Evolutionary conservation across 495 filamentous ascomycete species (phyloP), one percentile per base, ranked within the genome.

Genomic region (Penicillium goetzii): DNA sequence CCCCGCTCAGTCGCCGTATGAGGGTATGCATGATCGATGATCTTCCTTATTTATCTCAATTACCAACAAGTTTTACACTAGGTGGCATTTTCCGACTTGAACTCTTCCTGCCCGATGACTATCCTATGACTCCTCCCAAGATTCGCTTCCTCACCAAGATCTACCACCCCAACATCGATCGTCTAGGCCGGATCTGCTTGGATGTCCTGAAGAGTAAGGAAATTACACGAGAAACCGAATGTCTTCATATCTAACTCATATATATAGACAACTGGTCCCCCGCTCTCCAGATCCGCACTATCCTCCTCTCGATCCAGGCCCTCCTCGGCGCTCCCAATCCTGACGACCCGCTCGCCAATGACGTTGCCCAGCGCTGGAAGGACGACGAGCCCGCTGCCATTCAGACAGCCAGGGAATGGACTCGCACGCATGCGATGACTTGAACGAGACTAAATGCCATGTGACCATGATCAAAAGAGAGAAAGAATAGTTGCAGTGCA

Each of bases 61-160:
- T 65, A 52, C 41, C 67, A 33, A 57, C 40, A 55, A 41, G 1
- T 15, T 53, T 25, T 15, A 4, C 34, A 12, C 7, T 53, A 96
- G 95, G 92, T 68, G 95, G 95, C 54, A 86, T 97, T 67, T 99
- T 99, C 84, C 92, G 93, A 73, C 92, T 97, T 60, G 95, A 99
- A 78, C 85, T 99, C 9, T 99, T 99, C 79, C 84, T 99, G n/a
- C 96, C 95, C 36, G 95, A 99, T 71, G 95, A 99, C 78, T 99
- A 99, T 72, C 95, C 95, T 11, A 99, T 99, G 95, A 96, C 92
- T 36, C 95, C 95, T 30, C 95, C 95, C 14, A 97, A 97, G 81
- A 97, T 99, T 66, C 90, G 95, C 41, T 99, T 99, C 78, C 79
- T 99, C 21, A 99, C 95, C 66, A 97, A 97, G 78, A 99, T 99